These are phyloP conservation scores for Fraxinus latifolia DNA, from an alignment of 305 asterid species.

Conservation along the genomic window DNA sequence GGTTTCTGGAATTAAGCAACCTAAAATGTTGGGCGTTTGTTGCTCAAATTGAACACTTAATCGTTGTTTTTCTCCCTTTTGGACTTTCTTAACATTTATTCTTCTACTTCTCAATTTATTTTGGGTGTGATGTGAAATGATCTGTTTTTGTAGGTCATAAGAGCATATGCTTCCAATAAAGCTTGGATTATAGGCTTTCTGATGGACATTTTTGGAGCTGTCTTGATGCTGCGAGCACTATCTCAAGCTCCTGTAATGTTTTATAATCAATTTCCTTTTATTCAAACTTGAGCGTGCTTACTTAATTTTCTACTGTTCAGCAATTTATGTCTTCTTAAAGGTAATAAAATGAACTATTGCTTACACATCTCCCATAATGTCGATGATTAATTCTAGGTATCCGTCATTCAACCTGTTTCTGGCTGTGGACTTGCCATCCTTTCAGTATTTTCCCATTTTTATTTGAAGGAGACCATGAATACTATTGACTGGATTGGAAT, in stretches of 20 bases:
- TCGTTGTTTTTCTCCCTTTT: not conserved
- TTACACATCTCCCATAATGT: not conserved
- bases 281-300: not conserved
- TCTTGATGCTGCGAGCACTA: constrained; percentile 86
- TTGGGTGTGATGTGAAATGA: not conserved
- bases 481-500: constrained; percentile 95
- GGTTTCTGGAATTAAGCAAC: not conserved
- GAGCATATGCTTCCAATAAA: constrained; percentile 84
- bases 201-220: constrained; percentile 93
- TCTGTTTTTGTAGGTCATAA: constrained; percentile 62
- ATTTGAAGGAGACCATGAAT: constrained; percentile 94
- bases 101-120: not conserved
- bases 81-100: not conserved
- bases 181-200: constrained; percentile 81
- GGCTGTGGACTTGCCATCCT: constrained; percentile 99
- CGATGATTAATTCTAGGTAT: constrained; percentile 48
- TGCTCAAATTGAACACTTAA: not conserved
- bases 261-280: not conserved
- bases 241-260: constrained; percentile 85
- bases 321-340: not conserved
- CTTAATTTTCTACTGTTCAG: not conserved
- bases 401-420: constrained; percentile 97
- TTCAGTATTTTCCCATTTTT: constrained; percentile 91
- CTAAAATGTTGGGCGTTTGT: not conserved
- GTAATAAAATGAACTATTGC: constrained; percentile 5